These are phyloP conservation scores for Malus orientalis DNA, from an alignment of 306 rosid species.

Conservation along the genomic window DNA sequence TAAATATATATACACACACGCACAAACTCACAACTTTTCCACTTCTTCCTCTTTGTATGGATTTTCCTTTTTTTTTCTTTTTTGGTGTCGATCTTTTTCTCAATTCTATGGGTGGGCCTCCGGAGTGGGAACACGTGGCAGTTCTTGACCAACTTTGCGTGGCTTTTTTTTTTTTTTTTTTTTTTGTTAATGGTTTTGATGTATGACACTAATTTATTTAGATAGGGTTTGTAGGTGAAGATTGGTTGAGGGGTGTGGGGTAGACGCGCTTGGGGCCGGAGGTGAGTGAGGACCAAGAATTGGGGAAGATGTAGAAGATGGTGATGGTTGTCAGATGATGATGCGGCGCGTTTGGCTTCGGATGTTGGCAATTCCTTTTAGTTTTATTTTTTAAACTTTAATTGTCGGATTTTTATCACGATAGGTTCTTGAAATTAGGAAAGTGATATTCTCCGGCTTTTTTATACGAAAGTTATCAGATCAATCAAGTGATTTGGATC, in stretches of 20 bases:
- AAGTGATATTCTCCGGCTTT: no score
- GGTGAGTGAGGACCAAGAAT: not conserved
- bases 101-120: constrained; percentile 9
- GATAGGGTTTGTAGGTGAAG: constrained; percentile 10
- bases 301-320: not conserved
- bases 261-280: not conserved
- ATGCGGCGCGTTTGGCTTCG: constrained; percentile 8
- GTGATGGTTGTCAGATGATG: constrained; percentile 10
- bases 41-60: not conserved
- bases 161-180: not conserved
- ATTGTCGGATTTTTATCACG: no score
- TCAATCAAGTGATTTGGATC: rapidly evolving
- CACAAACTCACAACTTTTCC: not conserved
- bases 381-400: not conserved
- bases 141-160: not conserved
- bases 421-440: no score
- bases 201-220: not conserved
- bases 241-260: not conserved
- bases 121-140: constrained; percentile 2
- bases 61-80: not conserved
- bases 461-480: rapidly evolving
- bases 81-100: not conserved
- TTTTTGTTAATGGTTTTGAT: not conserved
- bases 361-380: not conserved
- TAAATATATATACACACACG: not conserved